Percentiles rank a stretch among this genome's conserved stretches.
Evolutionary conservation across 257 asterid genomes (phyloP).

Genomic region (Solanum appendiculatum): DNA sequence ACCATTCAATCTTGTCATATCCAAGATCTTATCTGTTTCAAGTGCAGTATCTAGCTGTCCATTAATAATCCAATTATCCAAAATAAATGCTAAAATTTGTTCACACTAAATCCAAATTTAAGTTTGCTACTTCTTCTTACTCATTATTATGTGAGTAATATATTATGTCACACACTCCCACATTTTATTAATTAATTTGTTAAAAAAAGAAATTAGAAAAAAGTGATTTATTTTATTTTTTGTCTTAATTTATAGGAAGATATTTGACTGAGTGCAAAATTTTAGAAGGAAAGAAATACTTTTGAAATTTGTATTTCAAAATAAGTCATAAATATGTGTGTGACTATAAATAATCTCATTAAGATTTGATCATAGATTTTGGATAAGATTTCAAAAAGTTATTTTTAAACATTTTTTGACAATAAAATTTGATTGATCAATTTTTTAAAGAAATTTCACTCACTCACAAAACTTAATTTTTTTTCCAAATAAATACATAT

Average conservation of each 20-base stretch:
- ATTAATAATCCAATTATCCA: background rate
- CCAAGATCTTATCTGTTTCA: background rate
- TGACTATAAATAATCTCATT: background rate
- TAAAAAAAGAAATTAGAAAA: no score
- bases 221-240: background rate
- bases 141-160: background rate
- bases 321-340: background rate
- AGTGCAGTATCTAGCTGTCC: background rate
- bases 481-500: no score
- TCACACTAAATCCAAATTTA: background rate
- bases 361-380: background rate
- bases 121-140: background rate
- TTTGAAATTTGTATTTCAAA: background rate
- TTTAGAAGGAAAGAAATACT: background rate
- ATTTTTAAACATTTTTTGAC: no score
- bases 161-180: background rate
- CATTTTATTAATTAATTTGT: background rate
- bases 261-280: background rate
- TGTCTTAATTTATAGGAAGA: background rate
- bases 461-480: background rate
- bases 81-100: background rate
- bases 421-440: background rate
- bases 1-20: background rate
- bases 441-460: no score
- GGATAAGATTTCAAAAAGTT: fast-evolving